These are phyloP conservation scores for Hepatocystis sp. DNA, from an alignment of 169 alveolate genomes.

Conservation along the genomic window DNA sequence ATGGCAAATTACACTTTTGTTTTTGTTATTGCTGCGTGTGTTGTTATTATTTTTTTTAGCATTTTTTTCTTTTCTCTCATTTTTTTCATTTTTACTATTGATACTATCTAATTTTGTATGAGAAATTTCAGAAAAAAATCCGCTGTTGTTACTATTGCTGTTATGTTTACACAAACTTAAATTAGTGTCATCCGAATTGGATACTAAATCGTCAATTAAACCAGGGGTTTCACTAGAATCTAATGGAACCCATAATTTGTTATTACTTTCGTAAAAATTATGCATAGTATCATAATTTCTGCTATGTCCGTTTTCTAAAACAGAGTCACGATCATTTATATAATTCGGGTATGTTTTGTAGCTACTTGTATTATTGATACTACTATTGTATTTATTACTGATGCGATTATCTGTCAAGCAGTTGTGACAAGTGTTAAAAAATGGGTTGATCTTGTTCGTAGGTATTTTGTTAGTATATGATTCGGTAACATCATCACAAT, in stretches of 20 bases:
- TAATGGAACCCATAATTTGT: conserved; percentile 49
- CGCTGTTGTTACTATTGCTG: too few species aligned
- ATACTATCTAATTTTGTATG: conserved; percentile 40
- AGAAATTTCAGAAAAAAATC: conserved; percentile 9
- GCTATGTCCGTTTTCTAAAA: conserved; percentile 28
- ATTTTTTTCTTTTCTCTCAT: conserved; percentile 1
- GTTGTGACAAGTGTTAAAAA: too few species aligned
- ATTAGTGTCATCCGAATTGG: conserved; percentile 48
- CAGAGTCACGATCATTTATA: too few species aligned
- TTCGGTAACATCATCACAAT: too few species aligned
- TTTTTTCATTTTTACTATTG: conserved; percentile 4
- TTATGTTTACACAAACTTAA: conserved; percentile 21
- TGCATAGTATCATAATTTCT: conserved; percentile 9
- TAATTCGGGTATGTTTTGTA: too few species aligned
- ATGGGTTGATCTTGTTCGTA: too few species aligned
- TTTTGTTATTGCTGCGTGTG: conserved; percentile 17
- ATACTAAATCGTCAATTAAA: conserved; percentile 23
- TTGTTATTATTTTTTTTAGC: neutral
- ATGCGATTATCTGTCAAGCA: too few species aligned
- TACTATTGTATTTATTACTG: too few species aligned
- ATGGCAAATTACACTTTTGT: neutral
- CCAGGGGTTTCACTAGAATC: conserved; percentile 18
- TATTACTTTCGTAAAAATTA: conserved; percentile 3
- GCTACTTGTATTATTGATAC: too few species aligned
- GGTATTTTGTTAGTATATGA: too few species aligned